phyloP scores from a whole-genome alignment of 1,139 yeast genomes.

The Geotrichum cucujoidarum region DNA sequence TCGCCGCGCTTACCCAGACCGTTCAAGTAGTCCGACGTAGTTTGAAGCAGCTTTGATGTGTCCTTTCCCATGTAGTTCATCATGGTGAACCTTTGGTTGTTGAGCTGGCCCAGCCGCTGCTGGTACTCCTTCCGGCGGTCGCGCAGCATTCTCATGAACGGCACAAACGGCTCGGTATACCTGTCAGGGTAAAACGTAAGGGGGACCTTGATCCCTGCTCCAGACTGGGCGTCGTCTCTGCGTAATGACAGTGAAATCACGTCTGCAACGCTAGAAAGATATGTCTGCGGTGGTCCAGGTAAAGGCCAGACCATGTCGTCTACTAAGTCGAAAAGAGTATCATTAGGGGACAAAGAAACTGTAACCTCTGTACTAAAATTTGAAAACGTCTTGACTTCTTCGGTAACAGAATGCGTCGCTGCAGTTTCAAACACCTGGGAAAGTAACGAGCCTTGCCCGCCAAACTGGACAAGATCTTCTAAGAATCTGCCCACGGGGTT shows the following conservation, averaged over 20 bases:
- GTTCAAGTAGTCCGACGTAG: constrained; percentile 23
- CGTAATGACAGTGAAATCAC: constrained; percentile 40
- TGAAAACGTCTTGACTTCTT: constrained; percentile 22
- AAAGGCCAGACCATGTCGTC: constrained; percentile 30
- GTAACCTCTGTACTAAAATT: constrained; percentile 29
- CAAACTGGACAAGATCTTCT: constrained; percentile 13
- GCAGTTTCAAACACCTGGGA: constrained; percentile 21
- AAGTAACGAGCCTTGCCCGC: constrained; percentile 3
- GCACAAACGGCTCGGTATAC: constrained; percentile 36
- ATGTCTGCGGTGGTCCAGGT: constrained; percentile 25
- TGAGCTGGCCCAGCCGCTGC: constrained; percentile 4
- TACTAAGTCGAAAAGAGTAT: constrained; percentile 27
- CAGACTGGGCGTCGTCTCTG: constrained; percentile 33
- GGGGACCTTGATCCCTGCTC: constrained; percentile 38
- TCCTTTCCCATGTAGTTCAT: constrained; percentile 34
- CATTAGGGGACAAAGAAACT: constrained; percentile 22
- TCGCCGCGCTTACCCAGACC: neutral
- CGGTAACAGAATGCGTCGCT: constrained; percentile 23
- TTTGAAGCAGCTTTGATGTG: constrained; percentile 32
- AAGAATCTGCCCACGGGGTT: constrained; percentile 26
- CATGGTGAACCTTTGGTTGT: constrained; percentile 5
- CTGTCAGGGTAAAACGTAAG: constrained; percentile 45
- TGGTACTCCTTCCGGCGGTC: constrained; percentile 18
- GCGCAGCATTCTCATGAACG: constrained; percentile 25
- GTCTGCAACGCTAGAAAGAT: constrained; percentile 38